Percentiles rank a stretch among this genome's conserved stretches.
Evolutionary conservation across 306 rosid genomes (phyloP).

Genomic region (Herpetospermum pedunculosum): DNA sequence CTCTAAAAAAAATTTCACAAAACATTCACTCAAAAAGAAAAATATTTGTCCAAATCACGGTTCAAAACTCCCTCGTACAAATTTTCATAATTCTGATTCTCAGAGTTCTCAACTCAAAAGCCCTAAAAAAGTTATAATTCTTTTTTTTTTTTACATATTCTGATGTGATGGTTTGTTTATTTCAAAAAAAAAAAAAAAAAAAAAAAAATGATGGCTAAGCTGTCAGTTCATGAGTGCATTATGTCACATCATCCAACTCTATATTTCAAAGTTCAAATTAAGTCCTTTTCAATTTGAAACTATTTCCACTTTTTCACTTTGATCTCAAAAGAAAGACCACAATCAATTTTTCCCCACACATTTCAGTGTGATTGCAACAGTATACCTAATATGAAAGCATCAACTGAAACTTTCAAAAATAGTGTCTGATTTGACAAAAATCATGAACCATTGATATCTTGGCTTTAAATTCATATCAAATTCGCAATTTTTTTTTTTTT

Average conservation of each 20-base stretch:
- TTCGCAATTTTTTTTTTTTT: no score
- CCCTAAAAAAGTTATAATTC: no score
- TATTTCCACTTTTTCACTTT: neutral
- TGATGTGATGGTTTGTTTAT: neutral
- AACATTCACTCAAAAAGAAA: no score
- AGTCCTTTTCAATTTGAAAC: neutral
- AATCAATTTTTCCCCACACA: neutral
- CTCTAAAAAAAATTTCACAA: no score
- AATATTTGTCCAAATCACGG: no score
- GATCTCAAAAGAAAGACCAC: neutral
- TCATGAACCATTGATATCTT: neutral
- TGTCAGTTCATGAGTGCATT: neutral
- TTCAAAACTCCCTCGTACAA: no score
- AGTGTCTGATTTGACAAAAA: neutral
- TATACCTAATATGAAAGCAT: neutral
- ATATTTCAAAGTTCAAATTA: neutral
- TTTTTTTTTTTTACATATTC: no score
- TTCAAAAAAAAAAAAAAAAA: no score
- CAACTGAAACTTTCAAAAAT: neutral
- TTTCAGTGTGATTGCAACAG: neutral
- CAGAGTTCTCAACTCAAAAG: no score
- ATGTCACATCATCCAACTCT: conserved; percentile 2
- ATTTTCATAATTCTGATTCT: no score
- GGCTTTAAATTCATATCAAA: no score
- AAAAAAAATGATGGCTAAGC: neutral